These are phyloP conservation scores for Sporothrix inflata DNA, from an alignment of 2,329 filamentous ascomycete genomes.

Conservation along the genomic window DNA sequence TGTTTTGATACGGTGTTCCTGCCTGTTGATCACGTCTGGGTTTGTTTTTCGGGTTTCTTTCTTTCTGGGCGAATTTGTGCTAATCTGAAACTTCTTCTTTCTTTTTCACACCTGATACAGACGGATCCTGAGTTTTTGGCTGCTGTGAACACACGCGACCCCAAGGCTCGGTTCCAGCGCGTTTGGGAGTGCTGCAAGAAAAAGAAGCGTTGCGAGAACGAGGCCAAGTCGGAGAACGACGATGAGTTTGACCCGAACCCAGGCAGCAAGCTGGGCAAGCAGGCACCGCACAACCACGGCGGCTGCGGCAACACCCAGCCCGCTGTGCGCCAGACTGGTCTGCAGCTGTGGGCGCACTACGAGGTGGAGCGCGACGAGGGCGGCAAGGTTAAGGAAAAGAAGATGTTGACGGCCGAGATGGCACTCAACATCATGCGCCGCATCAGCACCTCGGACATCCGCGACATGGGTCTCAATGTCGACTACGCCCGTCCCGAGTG, in stretches of 20 bases:
- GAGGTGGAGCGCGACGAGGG: slow-evolving; percentile 80
- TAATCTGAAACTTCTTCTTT: slow-evolving; percentile 56
- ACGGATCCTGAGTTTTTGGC: slow-evolving; percentile 81
- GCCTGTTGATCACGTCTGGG: not conserved
- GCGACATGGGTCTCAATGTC: slow-evolving; percentile 86
- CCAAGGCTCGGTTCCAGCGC: slow-evolving; percentile 89
- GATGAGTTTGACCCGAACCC: slow-evolving; percentile 64
- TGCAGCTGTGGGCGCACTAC: slow-evolving; percentile 77
- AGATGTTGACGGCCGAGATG: slow-evolving; percentile 78
- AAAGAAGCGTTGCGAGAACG: slow-evolving; percentile 81
- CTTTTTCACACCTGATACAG: slow-evolving; percentile 48
- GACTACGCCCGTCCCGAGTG: slow-evolving; percentile 97
- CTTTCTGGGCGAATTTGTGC: slow-evolving; percentile 50
- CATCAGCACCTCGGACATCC: slow-evolving; percentile 79
- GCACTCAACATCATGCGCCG: slow-evolving; percentile 84
- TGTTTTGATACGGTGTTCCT: not conserved
- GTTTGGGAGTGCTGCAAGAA: slow-evolving; percentile 93
- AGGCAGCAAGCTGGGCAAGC: slow-evolving; percentile 54
- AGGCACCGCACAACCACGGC: slow-evolving; percentile 67
- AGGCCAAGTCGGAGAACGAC: slow-evolving; percentile 63
- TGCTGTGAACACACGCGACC: slow-evolving; percentile 83
- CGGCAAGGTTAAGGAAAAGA: slow-evolving; percentile 74
- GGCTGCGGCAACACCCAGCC: slow-evolving; percentile 94
- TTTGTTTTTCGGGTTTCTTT: slow-evolving; percentile 53
- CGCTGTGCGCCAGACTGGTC: slow-evolving; percentile 80